phyloP scores from a whole-genome alignment of 352 stramenopile genomes.

The Globisporangium nagaii region DNA sequence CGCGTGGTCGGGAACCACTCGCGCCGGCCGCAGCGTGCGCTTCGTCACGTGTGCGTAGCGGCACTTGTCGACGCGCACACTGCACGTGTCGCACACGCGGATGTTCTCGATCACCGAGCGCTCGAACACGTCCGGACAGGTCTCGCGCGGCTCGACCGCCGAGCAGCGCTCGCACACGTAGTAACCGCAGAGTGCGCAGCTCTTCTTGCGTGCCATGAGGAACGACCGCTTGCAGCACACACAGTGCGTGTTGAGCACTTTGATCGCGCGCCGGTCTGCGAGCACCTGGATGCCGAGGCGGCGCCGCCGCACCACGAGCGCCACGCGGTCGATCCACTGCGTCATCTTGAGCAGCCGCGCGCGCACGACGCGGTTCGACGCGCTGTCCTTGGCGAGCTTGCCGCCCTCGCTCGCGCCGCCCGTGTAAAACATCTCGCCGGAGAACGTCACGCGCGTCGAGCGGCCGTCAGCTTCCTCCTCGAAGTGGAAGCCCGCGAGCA shows the following conservation, averaged over 20 bases:
- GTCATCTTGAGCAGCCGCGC: constrained; percentile 16
- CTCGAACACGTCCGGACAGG: background rate
- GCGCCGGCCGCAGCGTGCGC: constrained; percentile 1
- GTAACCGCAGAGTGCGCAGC: constrained; percentile 26
- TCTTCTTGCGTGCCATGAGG: constrained; percentile 6
- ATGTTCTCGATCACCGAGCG: constrained; percentile 15
- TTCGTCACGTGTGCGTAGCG: constrained; percentile 15
- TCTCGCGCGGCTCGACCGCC: constrained; percentile 20
- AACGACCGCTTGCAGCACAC: constrained; percentile 39
- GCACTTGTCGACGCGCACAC: constrained; percentile 18
- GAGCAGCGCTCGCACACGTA: constrained; percentile 29
- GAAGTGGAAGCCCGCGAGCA: constrained; percentile 40
- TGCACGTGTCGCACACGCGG: constrained; percentile 20
- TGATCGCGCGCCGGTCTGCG: constrained; percentile 21
- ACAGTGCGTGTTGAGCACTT: constrained; percentile 22
- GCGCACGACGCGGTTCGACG: constrained; percentile 10
- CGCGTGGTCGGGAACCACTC: background rate
- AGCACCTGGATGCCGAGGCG: constrained; percentile 51
- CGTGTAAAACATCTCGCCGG: constrained; percentile 24
- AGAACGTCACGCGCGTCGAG: constrained; percentile 33
- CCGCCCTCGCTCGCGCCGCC: background rate
- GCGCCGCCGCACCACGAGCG: constrained; percentile 32
- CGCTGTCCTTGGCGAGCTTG: background rate
- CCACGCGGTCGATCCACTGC: constrained; percentile 17
- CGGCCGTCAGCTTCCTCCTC: constrained; percentile 27